Evolutionary conservation across 441 rosid genomes (phyloP), one percentile per base, ranked within the genome.

Genomic region (Geranium incanum): DNA sequence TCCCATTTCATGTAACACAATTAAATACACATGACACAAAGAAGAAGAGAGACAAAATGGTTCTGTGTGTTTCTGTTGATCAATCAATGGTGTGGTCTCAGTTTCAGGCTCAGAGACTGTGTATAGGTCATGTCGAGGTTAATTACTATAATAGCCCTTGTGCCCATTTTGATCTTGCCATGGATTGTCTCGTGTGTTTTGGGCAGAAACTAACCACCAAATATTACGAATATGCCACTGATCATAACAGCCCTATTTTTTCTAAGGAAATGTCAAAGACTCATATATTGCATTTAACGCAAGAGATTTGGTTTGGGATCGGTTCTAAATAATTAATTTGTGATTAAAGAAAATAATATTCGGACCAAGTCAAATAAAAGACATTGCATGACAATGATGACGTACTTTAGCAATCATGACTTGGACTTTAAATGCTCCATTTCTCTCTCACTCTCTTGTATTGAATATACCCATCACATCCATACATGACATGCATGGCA

Each of bases 371-470:
- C 76, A 80, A 75, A 79, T 75, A 67, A 73, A 77, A 72, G 65
- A 71, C 72, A 71, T 67, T 64, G 63, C 87, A 87, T 81, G 86
- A 79, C 83, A 86, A 84, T 87, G 87, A 88, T 88, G 92, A 83
- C 89, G 87, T 86, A 79, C 93, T 81, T 80, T 81, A 72, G 87
- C 76, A 84, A 88, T 88, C 89, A 88, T 87, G 86, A 16, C 74
- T 67, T 76, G 67, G 39, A 74, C 74, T 76, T 85, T 83, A 79
- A 86, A 74, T 76, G 50, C 50, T 43, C 50, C 50, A 1, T 43
- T 43, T 39, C 43, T 39, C 43, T 39, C 43, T 38, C 41, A 3
- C 41, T 39, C 78, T 39, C 43, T 43, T 11, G 11, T 43, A 9
- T 43, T 43, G 11, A 43, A 43, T 43, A 43, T 43, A 43, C 11